Conservation (phyloP, 805 yeast species). For the Candida michaelii region DNA sequence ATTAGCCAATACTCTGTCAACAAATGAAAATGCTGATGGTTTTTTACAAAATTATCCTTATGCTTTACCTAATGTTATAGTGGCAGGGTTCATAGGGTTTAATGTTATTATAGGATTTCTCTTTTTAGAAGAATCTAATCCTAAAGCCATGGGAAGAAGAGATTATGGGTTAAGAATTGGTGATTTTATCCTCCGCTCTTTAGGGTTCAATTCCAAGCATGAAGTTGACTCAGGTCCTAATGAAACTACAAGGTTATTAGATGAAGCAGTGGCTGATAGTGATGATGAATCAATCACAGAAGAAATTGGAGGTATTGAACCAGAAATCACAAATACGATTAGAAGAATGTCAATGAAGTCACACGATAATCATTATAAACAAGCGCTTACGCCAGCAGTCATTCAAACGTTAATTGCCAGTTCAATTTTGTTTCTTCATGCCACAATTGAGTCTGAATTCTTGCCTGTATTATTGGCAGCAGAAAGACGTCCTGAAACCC, state of each 20-base stretch:
- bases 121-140: slow-evolving; percentile 37
- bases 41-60: slow-evolving; percentile 31
- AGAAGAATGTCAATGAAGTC: slow-evolving; percentile 9
- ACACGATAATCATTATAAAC: slow-evolving; percentile 2
- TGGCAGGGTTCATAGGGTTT: slow-evolving; percentile 23
- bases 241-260: neutral
- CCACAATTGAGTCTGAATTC: slow-evolving; percentile 30
- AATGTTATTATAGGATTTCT: slow-evolving; percentile 26
- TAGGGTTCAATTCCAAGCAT: slow-evolving; percentile 20
- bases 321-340: slow-evolving; percentile 18
- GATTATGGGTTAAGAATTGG: slow-evolving; percentile 34
- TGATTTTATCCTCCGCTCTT: slow-evolving; percentile 21
- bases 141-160: slow-evolving; percentile 15
- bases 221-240: neutral
- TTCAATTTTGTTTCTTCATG: slow-evolving; percentile 30
- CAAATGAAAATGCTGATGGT: slow-evolving; percentile 1
- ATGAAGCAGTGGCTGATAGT: slow-evolving; percentile 1
- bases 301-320: slow-evolving; percentile 9
- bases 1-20: slow-evolving; percentile 20
- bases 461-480: slow-evolving; percentile 27
- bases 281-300: slow-evolving; percentile 8
- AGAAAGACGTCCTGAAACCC: slow-evolving; percentile 8
- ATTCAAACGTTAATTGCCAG: slow-evolving; percentile 29
- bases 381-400: slow-evolving; percentile 28
- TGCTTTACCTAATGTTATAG: slow-evolving; percentile 35